Percentiles rank a stretch among this genome's conserved stretches.
These are phyloP conservation scores for Mrakia blollopis DNA, from an alignment of 768 basidiomycete species.

Conservation along the genomic window DNA sequence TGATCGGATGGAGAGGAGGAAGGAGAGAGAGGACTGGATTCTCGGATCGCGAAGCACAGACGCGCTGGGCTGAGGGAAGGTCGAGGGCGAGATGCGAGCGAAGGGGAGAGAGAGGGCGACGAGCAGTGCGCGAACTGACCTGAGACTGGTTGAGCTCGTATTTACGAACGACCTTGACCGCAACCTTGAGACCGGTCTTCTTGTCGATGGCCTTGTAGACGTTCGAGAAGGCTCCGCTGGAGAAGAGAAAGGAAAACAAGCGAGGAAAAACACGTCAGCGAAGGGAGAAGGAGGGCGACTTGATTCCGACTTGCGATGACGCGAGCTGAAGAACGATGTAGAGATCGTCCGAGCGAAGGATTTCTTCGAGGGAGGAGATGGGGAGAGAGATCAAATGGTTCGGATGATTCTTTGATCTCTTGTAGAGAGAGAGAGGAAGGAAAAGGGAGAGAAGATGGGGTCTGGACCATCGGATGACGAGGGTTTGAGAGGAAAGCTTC, in stretches of 20 bases:
- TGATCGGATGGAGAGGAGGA: too few relatives aligned
- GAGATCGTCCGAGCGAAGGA: too few relatives aligned
- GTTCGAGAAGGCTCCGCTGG: slow-evolving; percentile 85
- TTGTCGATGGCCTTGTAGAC: slow-evolving; percentile 88
- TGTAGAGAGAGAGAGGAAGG: too few relatives aligned
- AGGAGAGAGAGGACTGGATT: too few relatives aligned
- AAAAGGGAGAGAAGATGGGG: too few relatives aligned
- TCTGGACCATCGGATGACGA: too few relatives aligned
- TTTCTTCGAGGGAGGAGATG: too few relatives aligned
- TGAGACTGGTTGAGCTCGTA: slow-evolving; percentile 39
- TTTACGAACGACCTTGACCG: slow-evolving; percentile 54
- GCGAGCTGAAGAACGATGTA: neutral
- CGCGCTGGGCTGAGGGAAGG: neutral
- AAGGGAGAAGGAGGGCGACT: neutral
- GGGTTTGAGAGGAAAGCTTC: too few relatives aligned
- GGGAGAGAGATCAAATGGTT: too few relatives aligned
- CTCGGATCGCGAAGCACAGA: too few relatives aligned
- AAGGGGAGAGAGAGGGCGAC: slow-evolving; percentile 35
- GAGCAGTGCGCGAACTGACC: slow-evolving; percentile 37
- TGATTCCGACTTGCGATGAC: neutral
- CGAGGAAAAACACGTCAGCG: neutral
- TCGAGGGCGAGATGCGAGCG: slow-evolving; percentile 37
- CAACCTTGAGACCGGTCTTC: slow-evolving; percentile 68
- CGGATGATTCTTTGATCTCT: too few relatives aligned
- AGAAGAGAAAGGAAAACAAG: slow-evolving; percentile 31